These are phyloP conservation scores for Candida loeiensis DNA, from an alignment of 805 yeast genomes.

Conservation along the genomic window DNA sequence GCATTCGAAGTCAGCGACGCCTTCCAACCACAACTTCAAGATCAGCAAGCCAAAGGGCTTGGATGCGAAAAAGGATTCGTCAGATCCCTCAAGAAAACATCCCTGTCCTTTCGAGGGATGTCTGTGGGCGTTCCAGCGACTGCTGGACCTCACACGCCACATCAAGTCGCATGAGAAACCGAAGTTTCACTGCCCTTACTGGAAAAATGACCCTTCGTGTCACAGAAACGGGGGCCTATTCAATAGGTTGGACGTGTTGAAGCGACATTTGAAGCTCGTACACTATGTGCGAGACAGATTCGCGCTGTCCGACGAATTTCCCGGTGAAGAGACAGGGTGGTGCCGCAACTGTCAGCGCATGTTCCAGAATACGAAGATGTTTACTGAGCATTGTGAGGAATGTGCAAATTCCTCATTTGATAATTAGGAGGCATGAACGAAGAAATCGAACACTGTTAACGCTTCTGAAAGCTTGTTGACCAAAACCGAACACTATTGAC, in stretches of 20 bases:
- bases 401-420: conserved; percentile 43
- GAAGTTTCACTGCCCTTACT: conserved; percentile 67
- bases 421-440: no score
- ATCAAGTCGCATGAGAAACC: conserved; percentile 64
- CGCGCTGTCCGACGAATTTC: conserved; percentile 17
- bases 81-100: conserved; percentile 27
- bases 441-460: no score
- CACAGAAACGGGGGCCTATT: conserved; percentile 77
- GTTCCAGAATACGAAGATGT: conserved; percentile 52
- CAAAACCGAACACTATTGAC: no score
- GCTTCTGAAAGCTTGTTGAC: no score
- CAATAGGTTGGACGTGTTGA: conserved; percentile 68
- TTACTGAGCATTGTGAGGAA: conserved; percentile 60
- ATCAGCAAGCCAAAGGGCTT: conserved; percentile 13
- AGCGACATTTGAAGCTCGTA: conserved; percentile 66
- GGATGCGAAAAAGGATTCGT: conserved; percentile 5
- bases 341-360: conserved; percentile 61
- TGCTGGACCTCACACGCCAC: conserved; percentile 68
- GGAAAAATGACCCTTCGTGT: conserved; percentile 65
- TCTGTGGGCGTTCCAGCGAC: conserved; percentile 67
- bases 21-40: conserved; percentile 9
- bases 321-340: conserved; percentile 56
- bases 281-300: conserved; percentile 56
- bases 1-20: conserved; percentile 3
- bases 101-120: conserved; percentile 45